Percentiles rank a stretch among this genome's conserved stretches.
Conservation (phyloP, 83 land plant genomes). For the Thuja plicata region DNA sequence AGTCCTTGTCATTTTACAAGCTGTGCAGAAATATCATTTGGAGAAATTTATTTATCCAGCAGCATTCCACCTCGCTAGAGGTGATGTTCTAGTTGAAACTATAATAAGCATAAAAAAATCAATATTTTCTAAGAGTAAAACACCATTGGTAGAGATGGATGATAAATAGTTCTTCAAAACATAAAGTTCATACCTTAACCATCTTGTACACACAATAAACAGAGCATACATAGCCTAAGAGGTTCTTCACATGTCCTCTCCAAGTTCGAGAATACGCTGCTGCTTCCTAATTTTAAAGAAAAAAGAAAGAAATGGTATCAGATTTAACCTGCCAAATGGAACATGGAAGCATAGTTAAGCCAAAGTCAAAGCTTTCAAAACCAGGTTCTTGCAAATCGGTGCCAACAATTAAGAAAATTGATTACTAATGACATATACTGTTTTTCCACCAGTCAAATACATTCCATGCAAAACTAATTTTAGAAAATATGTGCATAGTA, state of each 20-base stretch:
- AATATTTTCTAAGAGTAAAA: background rate
- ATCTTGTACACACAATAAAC: conserved; percentile 91
- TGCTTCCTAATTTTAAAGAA: conserved; percentile 57
- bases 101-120: background rate
- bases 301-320: background rate
- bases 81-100: background rate
- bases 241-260: conserved; percentile 88
- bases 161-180: background rate
- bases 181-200: conserved; percentile 56
- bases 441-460: background rate
- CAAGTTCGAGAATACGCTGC: conserved; percentile 92
- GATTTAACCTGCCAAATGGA: background rate
- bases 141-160: background rate
- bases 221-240: conserved; percentile 82
- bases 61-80: background rate
- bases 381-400: background rate
- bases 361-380: background rate
- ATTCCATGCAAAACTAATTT: background rate
- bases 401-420: background rate
- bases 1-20: background rate
- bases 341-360: background rate
- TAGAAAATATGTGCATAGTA: background rate
- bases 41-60: background rate
- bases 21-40: background rate
- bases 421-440: background rate